Conservation (phyloP, 768 basidiomycete species). For the Suillus paluster region DNA sequence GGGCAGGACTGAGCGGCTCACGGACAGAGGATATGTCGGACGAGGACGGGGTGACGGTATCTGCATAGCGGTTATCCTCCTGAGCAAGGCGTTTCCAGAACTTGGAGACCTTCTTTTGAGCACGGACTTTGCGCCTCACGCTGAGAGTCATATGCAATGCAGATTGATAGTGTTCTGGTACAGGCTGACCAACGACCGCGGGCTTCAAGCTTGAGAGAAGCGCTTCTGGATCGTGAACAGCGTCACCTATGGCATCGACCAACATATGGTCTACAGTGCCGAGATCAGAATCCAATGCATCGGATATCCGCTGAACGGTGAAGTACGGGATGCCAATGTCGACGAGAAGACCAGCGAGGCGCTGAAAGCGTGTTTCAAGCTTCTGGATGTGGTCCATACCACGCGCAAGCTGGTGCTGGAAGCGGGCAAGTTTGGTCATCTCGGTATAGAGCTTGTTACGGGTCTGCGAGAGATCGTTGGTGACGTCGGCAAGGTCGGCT, state of each 20-base stretch:
- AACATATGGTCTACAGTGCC: constrained; percentile 47
- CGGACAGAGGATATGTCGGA: constrained; percentile 35
- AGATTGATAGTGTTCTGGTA: constrained; percentile 48
- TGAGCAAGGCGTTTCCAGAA: constrained; percentile 52
- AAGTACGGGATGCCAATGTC: constrained; percentile 31
- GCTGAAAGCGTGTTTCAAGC: constrained; percentile 28
- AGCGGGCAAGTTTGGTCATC: constrained; percentile 32
- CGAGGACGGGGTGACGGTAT: constrained; percentile 32
- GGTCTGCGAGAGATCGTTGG: constrained; percentile 30
- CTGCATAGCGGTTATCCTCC: constrained; percentile 27
- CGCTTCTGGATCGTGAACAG: constrained; percentile 41
- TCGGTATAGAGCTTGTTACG: constrained; percentile 33
- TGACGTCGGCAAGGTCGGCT: constrained; percentile 32
- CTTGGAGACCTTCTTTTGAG: constrained; percentile 46
- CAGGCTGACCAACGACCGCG: constrained; percentile 38
- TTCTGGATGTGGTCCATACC: constrained; percentile 31
- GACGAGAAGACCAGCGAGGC: constrained; percentile 26
- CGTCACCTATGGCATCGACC: constrained; percentile 47
- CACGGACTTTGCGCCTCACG: constrained; percentile 47
- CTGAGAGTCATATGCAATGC: constrained; percentile 50
- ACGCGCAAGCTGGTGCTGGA: constrained; percentile 27
- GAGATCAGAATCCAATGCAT: constrained; percentile 25
- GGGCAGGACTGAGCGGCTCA: constrained; percentile 27
- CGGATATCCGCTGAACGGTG: constrained; percentile 26
- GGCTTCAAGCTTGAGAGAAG: constrained; percentile 49